phyloP scores from a whole-genome alignment of 2,329 filamentous ascomycete species.

The Escovopsis sp. region DNA sequence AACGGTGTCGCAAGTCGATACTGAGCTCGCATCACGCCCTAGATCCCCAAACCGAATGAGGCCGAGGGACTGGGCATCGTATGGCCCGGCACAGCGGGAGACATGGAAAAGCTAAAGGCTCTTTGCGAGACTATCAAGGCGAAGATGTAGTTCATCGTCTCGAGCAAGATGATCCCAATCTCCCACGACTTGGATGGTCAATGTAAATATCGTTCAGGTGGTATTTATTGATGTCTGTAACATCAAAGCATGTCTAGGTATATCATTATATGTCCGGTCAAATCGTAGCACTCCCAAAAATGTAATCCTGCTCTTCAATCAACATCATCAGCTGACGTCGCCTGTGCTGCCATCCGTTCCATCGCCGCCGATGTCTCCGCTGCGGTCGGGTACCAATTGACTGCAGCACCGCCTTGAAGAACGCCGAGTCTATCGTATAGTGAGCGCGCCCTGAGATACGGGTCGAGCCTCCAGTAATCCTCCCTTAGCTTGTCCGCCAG shows the following conservation, averaged over 20 bases:
- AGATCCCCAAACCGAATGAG: conserved; percentile 90
- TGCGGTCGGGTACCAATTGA: conserved; percentile 27
- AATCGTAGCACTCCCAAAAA: not conserved
- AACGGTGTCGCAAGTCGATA: not conserved
- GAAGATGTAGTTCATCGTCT: conserved; percentile 51
- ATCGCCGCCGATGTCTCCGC: not conserved
- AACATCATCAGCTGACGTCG: conserved; percentile 4
- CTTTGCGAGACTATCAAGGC: conserved; percentile 72
- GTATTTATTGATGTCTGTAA: too few relatives aligned
- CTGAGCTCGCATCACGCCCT: conserved; percentile 1
- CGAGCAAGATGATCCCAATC: too few relatives aligned
- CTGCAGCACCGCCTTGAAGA: conserved; percentile 48
- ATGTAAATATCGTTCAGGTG: too few relatives aligned
- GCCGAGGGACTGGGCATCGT: conserved; percentile 62
- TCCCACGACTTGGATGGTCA: too few relatives aligned
- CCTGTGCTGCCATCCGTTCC: not conserved
- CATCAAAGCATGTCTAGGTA: not conserved
- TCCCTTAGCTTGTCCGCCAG: conserved; percentile 49
- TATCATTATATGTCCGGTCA: not conserved
- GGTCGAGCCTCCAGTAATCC: conserved; percentile 84
- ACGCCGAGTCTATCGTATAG: conserved; percentile 72
- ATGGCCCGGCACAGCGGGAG: conserved; percentile 62
- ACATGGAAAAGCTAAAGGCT: conserved; percentile 73
- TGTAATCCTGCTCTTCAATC: conserved; percentile 1
- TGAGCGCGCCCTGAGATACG: conserved; percentile 69